Percentiles rank a stretch among this genome's conserved stretches.
phyloP scores from a whole-genome alignment of 768 basidiomycete genomes.

The Psilocybe sp. region DNA sequence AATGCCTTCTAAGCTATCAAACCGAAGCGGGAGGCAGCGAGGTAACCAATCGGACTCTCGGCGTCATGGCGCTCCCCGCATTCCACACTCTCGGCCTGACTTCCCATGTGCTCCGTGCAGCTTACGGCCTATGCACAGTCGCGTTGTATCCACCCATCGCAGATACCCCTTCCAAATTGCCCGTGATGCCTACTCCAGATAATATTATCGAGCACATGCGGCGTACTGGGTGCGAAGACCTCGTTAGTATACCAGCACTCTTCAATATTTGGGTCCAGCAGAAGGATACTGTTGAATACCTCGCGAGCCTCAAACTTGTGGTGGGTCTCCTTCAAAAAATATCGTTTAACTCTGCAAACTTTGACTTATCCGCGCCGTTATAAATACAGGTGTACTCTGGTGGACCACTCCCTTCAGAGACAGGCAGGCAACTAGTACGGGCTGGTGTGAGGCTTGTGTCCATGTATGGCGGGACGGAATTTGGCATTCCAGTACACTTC shows the following conservation, averaged over 20 bases:
- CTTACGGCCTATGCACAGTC: constrained; percentile 11
- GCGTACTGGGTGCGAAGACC: constrained; percentile 22
- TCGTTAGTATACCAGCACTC: constrained; percentile 36
- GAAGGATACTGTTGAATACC: constrained; percentile 20
- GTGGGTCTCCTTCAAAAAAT: too few relatives aligned
- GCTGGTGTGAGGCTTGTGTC: constrained; percentile 30
- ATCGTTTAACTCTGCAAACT: too few relatives aligned
- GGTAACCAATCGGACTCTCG: too few relatives aligned
- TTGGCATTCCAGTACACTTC: constrained; percentile 13
- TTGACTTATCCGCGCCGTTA: too few relatives aligned
- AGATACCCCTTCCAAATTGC: constrained; percentile 29
- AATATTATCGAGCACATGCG: constrained; percentile 31
- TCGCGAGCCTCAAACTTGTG: constrained; percentile 19
- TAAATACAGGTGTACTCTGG: constrained; percentile 25
- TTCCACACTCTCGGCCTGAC: neutral
- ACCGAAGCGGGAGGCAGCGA: too few relatives aligned
- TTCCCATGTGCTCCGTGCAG: constrained; percentile 24
- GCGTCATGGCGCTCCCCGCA: neutral
- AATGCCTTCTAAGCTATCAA: too few relatives aligned
- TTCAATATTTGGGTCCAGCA: constrained; percentile 35
- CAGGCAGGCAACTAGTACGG: constrained; percentile 30
- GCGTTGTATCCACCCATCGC: constrained; percentile 14
- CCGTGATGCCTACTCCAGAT: constrained; percentile 28
- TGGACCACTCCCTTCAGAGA: constrained; percentile 30
- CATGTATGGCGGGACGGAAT: constrained; percentile 29